Conservation (phyloP, 75 land plant species). For the Sequoiadendron giganteum region DNA sequence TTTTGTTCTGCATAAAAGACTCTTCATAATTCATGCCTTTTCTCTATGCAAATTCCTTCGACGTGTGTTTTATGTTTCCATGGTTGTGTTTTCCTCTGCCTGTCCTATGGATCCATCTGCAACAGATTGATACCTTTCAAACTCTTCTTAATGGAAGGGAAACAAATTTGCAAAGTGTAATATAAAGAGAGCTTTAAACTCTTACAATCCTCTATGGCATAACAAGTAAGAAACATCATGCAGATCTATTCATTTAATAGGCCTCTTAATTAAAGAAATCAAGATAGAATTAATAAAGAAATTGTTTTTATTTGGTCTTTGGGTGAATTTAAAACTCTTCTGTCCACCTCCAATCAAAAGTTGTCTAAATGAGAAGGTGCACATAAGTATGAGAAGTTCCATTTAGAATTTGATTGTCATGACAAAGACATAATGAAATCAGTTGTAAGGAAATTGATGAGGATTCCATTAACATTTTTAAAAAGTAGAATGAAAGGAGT, state of each 20-base stretch:
- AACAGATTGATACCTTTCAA: not conserved
- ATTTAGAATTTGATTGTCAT: not conserved
- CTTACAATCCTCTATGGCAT: not conserved
- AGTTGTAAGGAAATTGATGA: not conserved
- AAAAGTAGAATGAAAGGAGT: no score
- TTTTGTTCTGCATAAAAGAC: not conserved
- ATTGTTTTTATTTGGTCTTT: not conserved
- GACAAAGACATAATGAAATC: not conserved
- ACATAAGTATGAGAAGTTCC: not conserved
- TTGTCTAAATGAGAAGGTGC: not conserved
- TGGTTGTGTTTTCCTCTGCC: not conserved
- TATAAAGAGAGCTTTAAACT: not conserved
- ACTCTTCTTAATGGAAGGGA: not conserved
- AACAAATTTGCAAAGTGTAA: not conserved
- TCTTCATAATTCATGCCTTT: not conserved
- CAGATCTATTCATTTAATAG: not conserved
- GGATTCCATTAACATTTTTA: not conserved
- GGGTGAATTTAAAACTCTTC: not conserved
- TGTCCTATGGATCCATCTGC: not conserved
- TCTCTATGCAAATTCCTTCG: not conserved
- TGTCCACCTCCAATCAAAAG: not conserved
- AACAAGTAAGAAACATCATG: not conserved
- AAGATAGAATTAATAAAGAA: no score
- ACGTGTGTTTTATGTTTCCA: not conserved
- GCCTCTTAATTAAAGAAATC: not conserved